These are phyloP conservation scores for Laetiporus sulphureus DNA, from an alignment of 1,284 basidiomycete genomes.

Conservation along the genomic window DNA sequence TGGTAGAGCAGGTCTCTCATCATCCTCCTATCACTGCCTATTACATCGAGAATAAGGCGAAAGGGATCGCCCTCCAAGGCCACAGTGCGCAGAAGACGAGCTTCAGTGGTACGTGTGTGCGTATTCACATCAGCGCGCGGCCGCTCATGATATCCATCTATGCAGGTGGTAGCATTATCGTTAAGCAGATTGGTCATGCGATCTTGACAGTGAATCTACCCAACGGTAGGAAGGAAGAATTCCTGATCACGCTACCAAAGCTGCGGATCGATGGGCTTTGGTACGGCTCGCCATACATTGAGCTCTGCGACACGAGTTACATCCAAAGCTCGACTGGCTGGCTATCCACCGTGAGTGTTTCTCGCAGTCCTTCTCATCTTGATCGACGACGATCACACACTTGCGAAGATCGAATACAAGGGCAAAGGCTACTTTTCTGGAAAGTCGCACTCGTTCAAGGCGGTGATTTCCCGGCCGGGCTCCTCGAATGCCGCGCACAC, in stretches of 20 bases:
- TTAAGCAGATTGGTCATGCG: constrained; percentile 96
- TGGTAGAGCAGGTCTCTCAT: constrained; percentile 97
- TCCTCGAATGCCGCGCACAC: constrained; percentile 41
- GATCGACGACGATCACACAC: neutral
- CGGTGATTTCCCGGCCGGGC: constrained; percentile 49
- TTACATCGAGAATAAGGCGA: constrained; percentile 78
- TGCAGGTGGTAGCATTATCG: constrained; percentile 65
- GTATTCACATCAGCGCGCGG: constrained; percentile 3
- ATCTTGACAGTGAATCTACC: constrained; percentile 67
- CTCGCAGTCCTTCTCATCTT: too few species aligned
- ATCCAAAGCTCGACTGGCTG: constrained; percentile 80
- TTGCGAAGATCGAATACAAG: constrained; percentile 77
- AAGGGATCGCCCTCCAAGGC: constrained; percentile 78
- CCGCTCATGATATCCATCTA: neutral
- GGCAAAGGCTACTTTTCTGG: constrained; percentile 95
- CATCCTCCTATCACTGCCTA: constrained; percentile 88
- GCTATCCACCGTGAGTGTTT: constrained; percentile 45
- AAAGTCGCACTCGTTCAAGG: constrained; percentile 92
- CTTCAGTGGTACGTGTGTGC: constrained; percentile 59
- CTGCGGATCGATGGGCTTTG: constrained; percentile 46
- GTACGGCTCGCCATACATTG: constrained; percentile 78
- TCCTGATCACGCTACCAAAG: constrained; percentile 88
- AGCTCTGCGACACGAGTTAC: constrained; percentile 79
- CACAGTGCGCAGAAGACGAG: constrained; percentile 97
- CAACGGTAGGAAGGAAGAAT: constrained; percentile 59